Evolutionary conservation across 495 filamentous ascomycete species (phyloP).

Genomic region (Penicillium psychrofluorescens): DNA sequence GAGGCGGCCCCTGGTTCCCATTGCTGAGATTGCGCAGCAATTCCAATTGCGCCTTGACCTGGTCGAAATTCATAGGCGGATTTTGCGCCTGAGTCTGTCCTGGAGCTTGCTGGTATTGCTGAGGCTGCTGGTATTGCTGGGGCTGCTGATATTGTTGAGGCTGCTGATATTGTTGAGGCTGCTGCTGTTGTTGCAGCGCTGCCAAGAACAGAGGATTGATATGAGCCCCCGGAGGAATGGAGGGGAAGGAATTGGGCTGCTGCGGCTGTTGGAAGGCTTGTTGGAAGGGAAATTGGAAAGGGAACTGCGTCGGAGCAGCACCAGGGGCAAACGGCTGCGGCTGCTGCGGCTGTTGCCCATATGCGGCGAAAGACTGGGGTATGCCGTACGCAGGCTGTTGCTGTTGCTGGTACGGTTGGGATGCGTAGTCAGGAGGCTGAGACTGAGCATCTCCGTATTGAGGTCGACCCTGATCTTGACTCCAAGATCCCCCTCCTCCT

Average conservation of each 20-base stretch:
- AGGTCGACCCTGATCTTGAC: conserved; percentile 34
- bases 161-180: conserved; percentile 31
- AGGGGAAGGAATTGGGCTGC: conserved; percentile 26
- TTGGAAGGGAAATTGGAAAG: conserved; percentile 34
- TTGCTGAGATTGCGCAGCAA: conserved; percentile 36
- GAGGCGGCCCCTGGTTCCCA: conserved; percentile 29
- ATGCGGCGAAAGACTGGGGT: conserved; percentile 25
- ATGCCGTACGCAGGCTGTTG: conserved; percentile 19
- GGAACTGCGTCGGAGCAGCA: conserved; percentile 23
- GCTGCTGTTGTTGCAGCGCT: conserved; percentile 35
- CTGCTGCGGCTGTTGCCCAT: conserved; percentile 28
- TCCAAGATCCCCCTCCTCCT: conserved; percentile 23
- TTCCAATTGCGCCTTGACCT: conserved; percentile 42
- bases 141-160: conserved; percentile 24
- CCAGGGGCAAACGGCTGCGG: conserved; percentile 23
- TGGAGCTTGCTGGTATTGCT: conserved; percentile 35
- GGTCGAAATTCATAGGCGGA: conserved; percentile 32
- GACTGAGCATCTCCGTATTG: conserved; percentile 7
- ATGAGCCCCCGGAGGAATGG: conserved; percentile 44
- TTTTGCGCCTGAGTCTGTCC: conserved; percentile 29
- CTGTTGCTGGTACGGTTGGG: conserved; percentile 17
- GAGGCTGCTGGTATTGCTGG: conserved; percentile 29
- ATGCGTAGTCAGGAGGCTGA: conserved; percentile 17
- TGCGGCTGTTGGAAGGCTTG: conserved; percentile 27
- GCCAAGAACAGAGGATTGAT: conserved; percentile 62